Evolutionary conservation across 768 basidiomycete species (phyloP), one percentile per base, ranked within the genome.

Genomic region (Pleurotus eryngii): DNA sequence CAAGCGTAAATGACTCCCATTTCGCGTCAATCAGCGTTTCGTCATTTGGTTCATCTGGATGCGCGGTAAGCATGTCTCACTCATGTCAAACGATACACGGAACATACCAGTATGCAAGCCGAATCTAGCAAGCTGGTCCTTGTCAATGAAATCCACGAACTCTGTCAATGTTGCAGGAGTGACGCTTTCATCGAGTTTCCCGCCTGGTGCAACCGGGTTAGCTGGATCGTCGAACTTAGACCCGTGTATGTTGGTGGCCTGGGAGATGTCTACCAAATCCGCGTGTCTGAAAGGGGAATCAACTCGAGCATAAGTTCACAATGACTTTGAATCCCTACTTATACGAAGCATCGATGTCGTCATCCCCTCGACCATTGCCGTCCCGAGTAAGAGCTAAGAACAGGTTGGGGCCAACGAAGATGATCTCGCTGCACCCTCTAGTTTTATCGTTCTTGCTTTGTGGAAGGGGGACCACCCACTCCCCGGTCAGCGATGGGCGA

Each of bases 1-100:
- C 85, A 5, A 88, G 71, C 6, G 84, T 81, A 12, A 86, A 72
- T 1, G 81, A 83, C 63, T 89, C 87, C 84, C 85, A 89, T 69
- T 88, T 89, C 0, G 77, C 79, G 59, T 79, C 78, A 49, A 89
- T 79, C n/a, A 86, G 73, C 0, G 78, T 81, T 35, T 72, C 59
- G 59, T 85, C 79, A 55, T 75, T 68, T 3, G 79, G 80, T 30
- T 75, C 68, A 55, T 76, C 82, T 84, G 49, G 22, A 60, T 37
- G 40, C 24, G 24, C 45, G 24, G 26, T 22, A 5, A 22, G 30
- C 20, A 50, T 20, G 49, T 7, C n/a, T 38, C 47, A 8, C 30
- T 20, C 11, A n/a, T 43, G 15, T 43, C 15, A 50, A 51, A 27
- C 47, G 18, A 30, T 26, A 12, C 12, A n/a, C 15, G 3, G 3